Conservation (phyloP, 2,329 filamentous ascomycete species). For the Colletotrichum spinosum region DNA sequence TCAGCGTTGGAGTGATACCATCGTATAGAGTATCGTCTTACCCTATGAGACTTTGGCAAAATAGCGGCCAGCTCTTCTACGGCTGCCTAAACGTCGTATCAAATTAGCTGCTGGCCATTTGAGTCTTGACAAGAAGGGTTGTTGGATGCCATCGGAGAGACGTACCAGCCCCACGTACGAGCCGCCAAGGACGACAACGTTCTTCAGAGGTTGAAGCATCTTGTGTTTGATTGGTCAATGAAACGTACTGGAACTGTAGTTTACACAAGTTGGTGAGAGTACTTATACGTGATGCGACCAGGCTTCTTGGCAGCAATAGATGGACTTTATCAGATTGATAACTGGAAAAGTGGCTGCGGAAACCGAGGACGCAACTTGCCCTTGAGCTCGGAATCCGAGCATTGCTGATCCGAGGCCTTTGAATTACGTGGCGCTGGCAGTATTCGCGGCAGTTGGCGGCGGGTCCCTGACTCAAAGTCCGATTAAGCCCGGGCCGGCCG, state of each 20-base stretch:
- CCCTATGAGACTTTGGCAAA: conserved; percentile 22
- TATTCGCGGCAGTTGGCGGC: no score
- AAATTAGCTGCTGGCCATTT: background rate
- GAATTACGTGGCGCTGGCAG: no score
- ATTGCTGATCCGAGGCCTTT: no score
- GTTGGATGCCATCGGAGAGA: conserved; percentile 32
- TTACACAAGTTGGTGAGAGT: no score
- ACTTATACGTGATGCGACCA: no score
- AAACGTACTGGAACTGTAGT: background rate
- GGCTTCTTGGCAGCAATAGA: no score
- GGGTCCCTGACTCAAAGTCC: no score
- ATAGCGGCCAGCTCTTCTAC: conserved; percentile 20
- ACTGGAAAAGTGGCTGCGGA: no score
- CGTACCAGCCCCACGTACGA: conserved; percentile 55
- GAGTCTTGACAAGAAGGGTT: background rate
- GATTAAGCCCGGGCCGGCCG: no score
- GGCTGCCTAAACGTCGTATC: background rate
- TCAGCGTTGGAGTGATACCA: background rate
- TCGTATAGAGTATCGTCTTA: background rate
- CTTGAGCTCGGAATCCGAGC: no score
- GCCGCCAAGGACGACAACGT: conserved; percentile 56
- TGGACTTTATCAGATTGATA: no score
- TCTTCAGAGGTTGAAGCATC: conserved; percentile 40
- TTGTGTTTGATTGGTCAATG: background rate
- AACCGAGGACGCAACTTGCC: no score